phyloP scores from a whole-genome alignment of 1,284 basidiomycete species.

The Porphyrellus sp. region DNA sequence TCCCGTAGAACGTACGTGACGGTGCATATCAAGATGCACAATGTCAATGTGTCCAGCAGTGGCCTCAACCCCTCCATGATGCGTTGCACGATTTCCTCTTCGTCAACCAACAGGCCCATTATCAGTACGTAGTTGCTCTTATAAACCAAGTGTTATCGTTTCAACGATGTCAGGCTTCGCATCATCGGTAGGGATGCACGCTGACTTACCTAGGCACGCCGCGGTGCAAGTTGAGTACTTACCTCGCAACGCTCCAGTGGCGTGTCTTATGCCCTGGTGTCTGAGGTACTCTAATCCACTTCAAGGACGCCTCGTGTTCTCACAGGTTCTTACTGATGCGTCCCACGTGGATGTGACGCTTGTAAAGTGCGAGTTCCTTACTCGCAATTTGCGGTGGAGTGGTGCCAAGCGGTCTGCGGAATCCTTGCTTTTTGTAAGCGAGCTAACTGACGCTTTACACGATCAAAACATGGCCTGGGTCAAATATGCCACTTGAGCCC shows the following conservation, averaged over 20 bases:
- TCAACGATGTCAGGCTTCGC: neutral
- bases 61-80: conserved; percentile 18
- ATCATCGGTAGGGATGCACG: neutral
- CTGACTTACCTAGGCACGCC: conserved; percentile 8
- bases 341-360: neutral
- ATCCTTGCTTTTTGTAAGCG: too few relatives aligned
- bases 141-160: neutral
- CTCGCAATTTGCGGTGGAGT: neutral
- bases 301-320: conserved; percentile 8
- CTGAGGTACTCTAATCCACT: conserved; percentile 1
- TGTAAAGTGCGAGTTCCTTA: neutral
- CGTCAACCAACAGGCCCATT: conserved; percentile 27
- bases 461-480: too few relatives aligned
- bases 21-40: conserved; percentile 22
- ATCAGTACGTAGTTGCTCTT: neutral
- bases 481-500: too few relatives aligned
- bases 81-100: conserved; percentile 16
- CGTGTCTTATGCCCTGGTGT: neutral
- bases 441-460: too few relatives aligned
- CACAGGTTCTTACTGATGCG: neutral
- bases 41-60: conserved; percentile 10
- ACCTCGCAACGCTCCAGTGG: neutral
- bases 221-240: neutral
- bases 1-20: conserved; percentile 18
- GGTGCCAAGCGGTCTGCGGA: too few relatives aligned